phyloP scores from a whole-genome alignment of 2,329 filamentous ascomycete species.

The Arthroderma sp. region DNA sequence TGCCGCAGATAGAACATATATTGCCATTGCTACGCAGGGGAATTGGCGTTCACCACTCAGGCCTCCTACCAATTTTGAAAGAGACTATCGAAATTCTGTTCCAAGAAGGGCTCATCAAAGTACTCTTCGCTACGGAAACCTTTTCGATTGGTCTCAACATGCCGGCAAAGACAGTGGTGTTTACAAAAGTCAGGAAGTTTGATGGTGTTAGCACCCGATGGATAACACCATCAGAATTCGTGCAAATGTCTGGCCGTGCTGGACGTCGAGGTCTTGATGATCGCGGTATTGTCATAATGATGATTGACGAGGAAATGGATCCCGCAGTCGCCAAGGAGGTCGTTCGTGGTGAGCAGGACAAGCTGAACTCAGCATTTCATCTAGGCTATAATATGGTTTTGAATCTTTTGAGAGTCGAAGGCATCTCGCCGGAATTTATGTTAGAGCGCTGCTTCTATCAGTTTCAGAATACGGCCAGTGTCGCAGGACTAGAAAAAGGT shows the following conservation, averaged over 20 bases:
- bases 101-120: constrained; percentile 95
- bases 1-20: constrained; percentile 85
- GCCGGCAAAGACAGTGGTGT: constrained; percentile 98
- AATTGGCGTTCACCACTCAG: constrained; percentile 95
- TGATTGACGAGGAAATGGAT: constrained; percentile 95
- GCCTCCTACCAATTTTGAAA: constrained; percentile 86
- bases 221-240: constrained; percentile 88
- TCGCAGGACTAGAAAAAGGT: constrained; percentile 65
- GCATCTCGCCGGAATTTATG: constrained; percentile 98
- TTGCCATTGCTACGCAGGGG: constrained; percentile 78
- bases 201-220: constrained; percentile 71
- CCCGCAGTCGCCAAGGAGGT: constrained; percentile 88
- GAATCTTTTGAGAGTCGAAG: constrained; percentile 92
- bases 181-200: constrained; percentile 90
- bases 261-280: constrained; percentile 95
- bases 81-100: constrained; percentile 98
- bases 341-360: constrained; percentile 91
- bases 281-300: constrained; percentile 98
- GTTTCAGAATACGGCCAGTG: constrained; percentile 88
- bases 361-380: constrained; percentile 94
- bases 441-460: constrained; percentile 96
- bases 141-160: constrained; percentile 99
- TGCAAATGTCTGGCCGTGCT: constrained; percentile 96
- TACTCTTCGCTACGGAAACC: constrained; percentile 93
- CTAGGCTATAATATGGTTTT: constrained; percentile 99